Conservation (phyloP, 805 yeast species). For the Tetrapisispora iriomotensis region DNA sequence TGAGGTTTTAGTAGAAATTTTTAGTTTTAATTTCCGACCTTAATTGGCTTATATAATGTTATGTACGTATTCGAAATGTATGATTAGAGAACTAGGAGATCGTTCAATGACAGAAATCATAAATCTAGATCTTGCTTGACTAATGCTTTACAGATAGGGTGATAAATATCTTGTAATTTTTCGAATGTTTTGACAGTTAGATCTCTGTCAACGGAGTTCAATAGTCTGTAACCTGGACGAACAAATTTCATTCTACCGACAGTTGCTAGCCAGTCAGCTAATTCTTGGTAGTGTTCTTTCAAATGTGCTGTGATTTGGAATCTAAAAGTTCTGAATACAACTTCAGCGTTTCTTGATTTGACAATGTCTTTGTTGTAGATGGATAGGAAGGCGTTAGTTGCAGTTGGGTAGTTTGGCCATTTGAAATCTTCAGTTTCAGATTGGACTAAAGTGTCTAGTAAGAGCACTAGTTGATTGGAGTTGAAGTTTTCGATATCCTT, state of each 20-base stretch:
- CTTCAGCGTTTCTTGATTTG: constrained; percentile 65
- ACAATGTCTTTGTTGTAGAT: constrained; percentile 36
- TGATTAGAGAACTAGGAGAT: background rate
- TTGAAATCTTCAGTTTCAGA: constrained; percentile 26
- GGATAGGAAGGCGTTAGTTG: constrained; percentile 30
- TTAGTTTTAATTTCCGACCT: no score
- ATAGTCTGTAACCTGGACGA: constrained; percentile 68
- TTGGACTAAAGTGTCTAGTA: constrained; percentile 59
- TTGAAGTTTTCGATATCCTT: constrained; percentile 49
- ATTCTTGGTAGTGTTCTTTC: constrained; percentile 35
- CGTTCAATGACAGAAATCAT: constrained; percentile 3
- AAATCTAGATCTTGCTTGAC: constrained; percentile 73
- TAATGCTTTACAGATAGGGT: constrained; percentile 75
- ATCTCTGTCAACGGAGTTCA: constrained; percentile 52
- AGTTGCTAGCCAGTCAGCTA: constrained; percentile 80
- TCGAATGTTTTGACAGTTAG: constrained; percentile 60
- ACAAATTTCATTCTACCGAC: constrained; percentile 94
- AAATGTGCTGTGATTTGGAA: constrained; percentile 51
- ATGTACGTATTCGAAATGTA: no score
- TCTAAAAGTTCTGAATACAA: constrained; percentile 66
- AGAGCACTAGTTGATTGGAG: constrained; percentile 70
- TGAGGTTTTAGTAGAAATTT: no score
- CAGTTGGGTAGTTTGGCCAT: constrained; percentile 28
- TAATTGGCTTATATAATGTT: no score
- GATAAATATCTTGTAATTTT: constrained; percentile 51